These are phyloP conservation scores for Viola odorata DNA, from an alignment of 345 rosid genomes.

Conservation along the genomic window DNA sequence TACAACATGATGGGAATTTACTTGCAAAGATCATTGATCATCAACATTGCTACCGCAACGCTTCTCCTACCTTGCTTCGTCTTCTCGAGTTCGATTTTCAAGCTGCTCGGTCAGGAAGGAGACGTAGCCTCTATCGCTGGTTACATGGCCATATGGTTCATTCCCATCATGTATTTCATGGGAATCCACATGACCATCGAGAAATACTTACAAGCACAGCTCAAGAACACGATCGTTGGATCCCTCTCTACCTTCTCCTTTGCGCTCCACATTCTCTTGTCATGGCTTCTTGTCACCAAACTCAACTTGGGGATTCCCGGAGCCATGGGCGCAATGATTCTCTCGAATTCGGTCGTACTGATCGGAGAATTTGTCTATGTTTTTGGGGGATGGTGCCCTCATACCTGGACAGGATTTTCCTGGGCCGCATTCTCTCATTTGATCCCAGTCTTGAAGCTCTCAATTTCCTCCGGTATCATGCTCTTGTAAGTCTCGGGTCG, in stretches of 20 bases:
- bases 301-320: conserved; percentile 24
- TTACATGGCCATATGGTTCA: conserved; percentile 10
- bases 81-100: conserved; percentile 2
- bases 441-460: conserved; percentile 51
- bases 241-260: conserved; percentile 25
- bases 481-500: conserved; percentile 31
- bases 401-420: conserved; percentile 60
- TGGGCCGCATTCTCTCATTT: conserved; percentile 39
- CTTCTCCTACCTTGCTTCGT: conserved; percentile 13
- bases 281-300: conserved; percentile 31
- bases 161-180: conserved; percentile 5
- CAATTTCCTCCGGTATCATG: conserved; percentile 59
- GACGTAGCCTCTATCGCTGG: conserved; percentile 8
- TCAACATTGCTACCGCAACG: background rate
- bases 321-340: conserved; percentile 31
- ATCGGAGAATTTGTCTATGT: conserved; percentile 29
- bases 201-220: conserved; percentile 37
- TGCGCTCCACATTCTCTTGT: conserved; percentile 21
- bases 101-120: background rate
- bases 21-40: conserved; percentile 32
- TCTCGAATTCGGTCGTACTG: conserved; percentile 18
- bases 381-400: conserved; percentile 64
- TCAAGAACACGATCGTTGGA: conserved; percentile 25
- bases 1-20: conserved; percentile 31
- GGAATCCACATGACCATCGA: conserved; percentile 15